These are phyloP conservation scores for Coniosporium tulheliwenetii DNA, from an alignment of 2,329 filamentous ascomycete genomes.

Conservation along the genomic window DNA sequence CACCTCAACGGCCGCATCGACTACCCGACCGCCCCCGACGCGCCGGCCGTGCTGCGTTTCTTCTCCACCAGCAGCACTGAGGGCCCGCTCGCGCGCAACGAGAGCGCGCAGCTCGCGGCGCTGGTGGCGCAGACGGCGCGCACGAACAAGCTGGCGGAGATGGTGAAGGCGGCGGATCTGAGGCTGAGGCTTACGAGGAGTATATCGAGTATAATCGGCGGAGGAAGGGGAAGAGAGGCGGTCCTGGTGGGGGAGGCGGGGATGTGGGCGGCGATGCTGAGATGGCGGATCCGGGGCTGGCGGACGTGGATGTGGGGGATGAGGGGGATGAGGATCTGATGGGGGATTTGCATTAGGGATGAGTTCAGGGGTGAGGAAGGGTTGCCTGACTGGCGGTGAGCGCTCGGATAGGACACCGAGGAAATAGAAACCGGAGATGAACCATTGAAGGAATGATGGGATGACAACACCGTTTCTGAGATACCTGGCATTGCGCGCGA, in stretches of 20 bases:
- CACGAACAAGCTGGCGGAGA: conserved; percentile 33
- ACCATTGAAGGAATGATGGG: no score
- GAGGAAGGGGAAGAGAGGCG: conserved; percentile 21
- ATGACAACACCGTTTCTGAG: no score
- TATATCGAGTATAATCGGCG: conserved; percentile 38
- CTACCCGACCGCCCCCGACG: conserved; percentile 19
- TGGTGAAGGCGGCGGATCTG: conserved; percentile 38
- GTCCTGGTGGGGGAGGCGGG: conserved; percentile 4
- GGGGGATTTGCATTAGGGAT: conserved; percentile 14
- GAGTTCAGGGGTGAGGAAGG: no score
- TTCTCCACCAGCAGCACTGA: conserved; percentile 18
- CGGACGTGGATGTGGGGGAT: conserved; percentile 2
- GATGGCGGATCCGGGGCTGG: conserved; percentile 17
- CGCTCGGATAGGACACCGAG: no score
- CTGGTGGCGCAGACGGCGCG: conserved; percentile 34
- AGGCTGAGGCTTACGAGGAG: conserved; percentile 41
- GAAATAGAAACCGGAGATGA: no score
- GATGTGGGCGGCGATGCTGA: background rate
- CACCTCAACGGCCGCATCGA: conserved; percentile 35
- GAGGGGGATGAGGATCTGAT: conserved; percentile 24
- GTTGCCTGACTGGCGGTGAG: no score
- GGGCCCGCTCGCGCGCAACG: conserved; percentile 20
- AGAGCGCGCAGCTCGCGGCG: conserved; percentile 23
- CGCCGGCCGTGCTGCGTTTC: conserved; percentile 38
- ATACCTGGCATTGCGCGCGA: no score